Percentiles rank a stretch among this genome's conserved stretches.
Conservation (phyloP, 768 basidiomycete genomes). For the Termitomyces sp. region DNA sequence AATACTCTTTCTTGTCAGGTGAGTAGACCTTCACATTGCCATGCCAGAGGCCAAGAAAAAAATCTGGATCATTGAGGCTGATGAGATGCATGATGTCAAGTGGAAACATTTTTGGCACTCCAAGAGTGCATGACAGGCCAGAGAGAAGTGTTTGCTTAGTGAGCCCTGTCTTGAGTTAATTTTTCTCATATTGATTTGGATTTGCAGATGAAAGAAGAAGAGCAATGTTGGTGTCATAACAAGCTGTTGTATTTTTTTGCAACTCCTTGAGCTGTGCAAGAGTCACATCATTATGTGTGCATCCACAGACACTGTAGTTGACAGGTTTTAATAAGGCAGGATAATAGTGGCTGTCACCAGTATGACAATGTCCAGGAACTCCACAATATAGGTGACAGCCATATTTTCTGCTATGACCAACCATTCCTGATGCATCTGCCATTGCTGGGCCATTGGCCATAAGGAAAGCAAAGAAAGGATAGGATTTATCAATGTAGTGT, state of each 20-base stretch:
- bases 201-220: neutral
- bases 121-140: neutral
- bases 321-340: neutral
- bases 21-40: neutral
- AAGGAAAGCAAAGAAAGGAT: slow-evolving; percentile 19
- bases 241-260: neutral
- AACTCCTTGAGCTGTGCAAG: neutral
- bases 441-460: slow-evolving; percentile 25
- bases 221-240: neutral
- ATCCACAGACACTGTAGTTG: neutral
- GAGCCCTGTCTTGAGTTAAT: neutral
- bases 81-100: neutral
- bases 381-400: slow-evolving; percentile 35
- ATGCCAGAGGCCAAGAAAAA: neutral
- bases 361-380: neutral
- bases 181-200: too few relatives aligned
- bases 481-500: slow-evolving; percentile 7
- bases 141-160: neutral
- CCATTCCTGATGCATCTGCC: slow-evolving; percentile 26
- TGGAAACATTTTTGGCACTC: neutral
- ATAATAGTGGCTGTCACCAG: neutral
- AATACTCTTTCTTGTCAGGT: neutral
- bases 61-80: neutral
- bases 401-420: slow-evolving; percentile 10
- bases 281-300: neutral